Conservation (phyloP, 2,329 filamentous ascomycete species). For the Cryphonectria parasitica region DNA sequence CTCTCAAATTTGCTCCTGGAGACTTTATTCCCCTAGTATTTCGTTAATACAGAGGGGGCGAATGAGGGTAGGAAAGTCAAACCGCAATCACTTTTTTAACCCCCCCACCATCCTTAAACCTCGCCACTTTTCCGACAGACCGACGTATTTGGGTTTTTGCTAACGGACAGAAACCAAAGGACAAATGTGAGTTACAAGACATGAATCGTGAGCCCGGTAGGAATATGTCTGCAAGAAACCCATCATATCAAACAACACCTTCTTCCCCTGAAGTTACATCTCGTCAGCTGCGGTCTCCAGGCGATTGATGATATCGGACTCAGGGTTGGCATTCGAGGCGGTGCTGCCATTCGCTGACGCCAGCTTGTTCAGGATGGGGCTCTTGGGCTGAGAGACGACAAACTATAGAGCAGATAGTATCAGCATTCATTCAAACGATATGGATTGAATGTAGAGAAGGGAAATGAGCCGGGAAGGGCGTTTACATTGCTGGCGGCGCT, state of each 20-base stretch:
- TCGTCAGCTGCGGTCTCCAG: slow-evolving; percentile 40
- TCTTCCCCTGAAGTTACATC: slow-evolving; percentile 19
- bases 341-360: slow-evolving; percentile 27
- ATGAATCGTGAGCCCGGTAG: no score
- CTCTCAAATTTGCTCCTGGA: background rate
- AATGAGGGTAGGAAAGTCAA: background rate
- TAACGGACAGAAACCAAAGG: background rate
- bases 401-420: slow-evolving; percentile 58
- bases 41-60: background rate
- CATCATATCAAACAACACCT: background rate
- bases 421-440: background rate
- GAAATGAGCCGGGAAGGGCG: slow-evolving; percentile 31
- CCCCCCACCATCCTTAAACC: background rate
- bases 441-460: background rate
- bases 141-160: background rate
- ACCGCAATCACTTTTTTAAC: background rate
- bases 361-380: slow-evolving; percentile 57
- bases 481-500: slow-evolving; percentile 85
- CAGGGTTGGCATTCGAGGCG: slow-evolving; percentile 32
- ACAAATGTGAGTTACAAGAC: background rate
- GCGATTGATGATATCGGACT: slow-evolving; percentile 36
- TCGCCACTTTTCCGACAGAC: background rate
- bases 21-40: background rate
- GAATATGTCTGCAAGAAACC: no score
- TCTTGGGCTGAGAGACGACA: slow-evolving; percentile 69